These are phyloP conservation scores for Davidsoniella virescens DNA, from an alignment of 2,329 filamentous ascomycete species.

Conservation along the genomic window DNA sequence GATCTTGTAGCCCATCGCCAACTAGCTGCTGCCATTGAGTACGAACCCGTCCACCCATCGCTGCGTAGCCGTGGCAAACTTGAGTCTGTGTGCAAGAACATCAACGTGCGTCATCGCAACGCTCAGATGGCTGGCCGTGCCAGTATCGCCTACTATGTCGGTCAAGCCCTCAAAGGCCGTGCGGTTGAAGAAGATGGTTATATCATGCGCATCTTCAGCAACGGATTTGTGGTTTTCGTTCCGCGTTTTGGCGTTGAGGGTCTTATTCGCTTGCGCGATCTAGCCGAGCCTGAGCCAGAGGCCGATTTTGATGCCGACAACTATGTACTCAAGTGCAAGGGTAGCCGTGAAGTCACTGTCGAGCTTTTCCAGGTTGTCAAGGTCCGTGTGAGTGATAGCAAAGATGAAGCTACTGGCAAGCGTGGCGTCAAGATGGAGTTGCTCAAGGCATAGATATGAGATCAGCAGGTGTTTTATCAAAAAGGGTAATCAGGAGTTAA, in stretches of 20 bases:
- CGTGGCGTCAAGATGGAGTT: slow-evolving; percentile 68
- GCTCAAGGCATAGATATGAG: slow-evolving; percentile 22
- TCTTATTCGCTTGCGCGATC: slow-evolving; percentile 69
- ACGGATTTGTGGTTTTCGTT: slow-evolving; percentile 93
- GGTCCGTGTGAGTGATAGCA: slow-evolving; percentile 79
- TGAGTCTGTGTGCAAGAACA: slow-evolving; percentile 92
- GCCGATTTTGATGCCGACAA: slow-evolving; percentile 73
- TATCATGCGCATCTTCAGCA: slow-evolving; percentile 93
- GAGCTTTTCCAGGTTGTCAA: slow-evolving; percentile 86
- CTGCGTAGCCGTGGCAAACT: slow-evolving; percentile 70
- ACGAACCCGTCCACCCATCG: slow-evolving; percentile 69
- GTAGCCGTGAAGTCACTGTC: slow-evolving; percentile 40
- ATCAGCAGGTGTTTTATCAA: slow-evolving; percentile 1
- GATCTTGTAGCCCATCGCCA: slow-evolving; percentile 89
- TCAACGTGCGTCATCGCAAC: slow-evolving; percentile 93
- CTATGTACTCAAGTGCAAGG: slow-evolving; percentile 53
- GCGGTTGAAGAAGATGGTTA: slow-evolving; percentile 67
- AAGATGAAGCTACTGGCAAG: slow-evolving; percentile 93
- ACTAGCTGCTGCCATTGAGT: slow-evolving; percentile 86
- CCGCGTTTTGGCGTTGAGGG: slow-evolving; percentile 92
- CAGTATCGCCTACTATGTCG: slow-evolving; percentile 94
- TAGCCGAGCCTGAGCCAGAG: slow-evolving; percentile 56
- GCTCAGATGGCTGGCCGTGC: slow-evolving; percentile 89
- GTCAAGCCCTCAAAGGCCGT: slow-evolving; percentile 63
- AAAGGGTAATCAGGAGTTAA: background rate